Base-by-base conservation (phyloP, 2,329 filamentous ascomycete species). In the Colletotrichum australisinense region DNA sequence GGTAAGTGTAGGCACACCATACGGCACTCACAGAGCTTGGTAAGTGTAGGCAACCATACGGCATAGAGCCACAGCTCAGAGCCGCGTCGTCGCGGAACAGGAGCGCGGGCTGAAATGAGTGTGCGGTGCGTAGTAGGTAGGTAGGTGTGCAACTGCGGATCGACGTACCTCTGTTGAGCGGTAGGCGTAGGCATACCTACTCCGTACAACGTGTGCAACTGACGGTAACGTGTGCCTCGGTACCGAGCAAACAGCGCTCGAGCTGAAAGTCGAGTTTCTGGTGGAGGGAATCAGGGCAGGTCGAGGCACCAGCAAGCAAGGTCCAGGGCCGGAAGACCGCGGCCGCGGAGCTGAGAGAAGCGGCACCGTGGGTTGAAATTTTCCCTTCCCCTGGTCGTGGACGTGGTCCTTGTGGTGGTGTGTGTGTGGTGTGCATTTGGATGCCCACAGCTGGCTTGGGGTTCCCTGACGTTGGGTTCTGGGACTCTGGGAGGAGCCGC, bases 261-360 rank as follows among this genome's bases (percentile, higher is more conserved):
- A 60, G 32, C 57, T 60, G 57, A 60, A 60, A 24, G 49, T 26
- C 14, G 46, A 42, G 42, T 11, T 12, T 30, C 32, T 35, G 62
- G 62, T 64, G 14, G 52, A 64, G 62, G 62, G 35, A 46, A 55
- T 64, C 62, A 64, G 52, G 49, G 62, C 24, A 46, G 26, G 42
- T 63, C 24, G 59, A 24, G 42, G 42, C 42, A 49, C 19, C 49
- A 26, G 24, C 46, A 35, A 24, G 49, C 69, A 65, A 70, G 71
- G 71, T 73, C 55, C 60, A 73, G 71, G 71, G 67, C 71, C 60
- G 62, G 24, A 62, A 66, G 12, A 52, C 71, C 60, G 60, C 70
- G 60, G 60, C 70, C 70, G 70, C 67, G 67, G 67, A 66, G 71
- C 60, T 73, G 71, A 73, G 67, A 26, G 28, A 55, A 56, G 35